Base-by-base conservation (phyloP, 192 early-diverging fungal genomes). In the Coemansia erecta region DNA sequence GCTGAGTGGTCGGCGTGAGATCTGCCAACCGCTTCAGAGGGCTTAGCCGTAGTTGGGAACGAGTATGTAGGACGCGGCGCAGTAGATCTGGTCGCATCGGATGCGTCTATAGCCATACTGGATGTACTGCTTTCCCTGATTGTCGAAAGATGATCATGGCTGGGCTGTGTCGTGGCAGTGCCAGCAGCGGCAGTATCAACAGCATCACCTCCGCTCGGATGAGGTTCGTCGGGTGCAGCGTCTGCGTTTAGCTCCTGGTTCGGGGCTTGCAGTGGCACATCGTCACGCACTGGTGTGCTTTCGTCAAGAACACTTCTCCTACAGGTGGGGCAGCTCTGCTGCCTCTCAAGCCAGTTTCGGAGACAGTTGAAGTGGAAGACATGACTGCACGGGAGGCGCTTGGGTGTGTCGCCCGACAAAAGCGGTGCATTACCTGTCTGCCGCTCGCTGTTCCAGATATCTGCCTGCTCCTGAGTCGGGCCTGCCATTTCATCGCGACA, bases 301-400 rank as follows among this genome's bases (percentile, higher is more conserved):
- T 55, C 61, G 45, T 59, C 67, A 42, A 67, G 49, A 4, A 81
- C 68, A 14, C 58, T 69, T 15, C 79, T 55, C 54, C 56, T 56
- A 40, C 95, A 99, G 0, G 97, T 99, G 7, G 97, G 97, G 69
- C 97, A 99, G 54, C 86, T 93, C 64, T 98, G 97, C 68, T 99
- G 97, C 56, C 95, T 67, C 69, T 99, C 97, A 10, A 99, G 76
- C 97, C 97, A 99, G 75, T 90, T 94, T 48, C 92, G 81, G 37
- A 99, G 77, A 72, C 97, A 99, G 61, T 91, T 88, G 64, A 98
- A 94, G 69, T 99, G 97, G 63, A 99, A 99, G 19, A 99, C 90
- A 58, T 99, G 97, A 1, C 94, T 94, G 68, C 97, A 99, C 1
- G 91, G 92, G 31, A 99, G 82, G 50, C 90, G 92, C 72, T 99